Evolutionary conservation across 129 eudicot species (phyloP).

Genomic region (Flaveria trinervia): DNA sequence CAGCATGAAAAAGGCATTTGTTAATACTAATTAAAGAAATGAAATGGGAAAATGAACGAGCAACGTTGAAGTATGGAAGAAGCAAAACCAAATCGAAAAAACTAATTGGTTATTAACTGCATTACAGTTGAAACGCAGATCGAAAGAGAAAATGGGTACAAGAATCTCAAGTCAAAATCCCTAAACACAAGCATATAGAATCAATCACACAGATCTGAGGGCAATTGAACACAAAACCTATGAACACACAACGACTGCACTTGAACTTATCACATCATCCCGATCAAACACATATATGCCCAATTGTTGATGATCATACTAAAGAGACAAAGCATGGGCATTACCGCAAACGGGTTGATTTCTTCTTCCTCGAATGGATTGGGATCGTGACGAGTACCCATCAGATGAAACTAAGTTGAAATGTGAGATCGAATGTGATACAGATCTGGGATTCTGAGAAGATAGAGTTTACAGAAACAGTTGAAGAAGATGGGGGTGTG

Average conservation of each 20-base stretch:
- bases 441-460: slow-evolving; percentile 32
- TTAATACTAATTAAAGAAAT: neutral
- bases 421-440: neutral
- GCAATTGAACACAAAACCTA: neutral
- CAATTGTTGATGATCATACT: neutral
- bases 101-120: neutral
- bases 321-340: neutral
- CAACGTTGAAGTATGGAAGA: neutral
- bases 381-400: slow-evolving; percentile 68
- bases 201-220: slow-evolving; percentile 24
- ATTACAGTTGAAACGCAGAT: neutral
- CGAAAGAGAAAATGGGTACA: neutral
- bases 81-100: neutral
- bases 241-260: neutral
- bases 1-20: neutral
- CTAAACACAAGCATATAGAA: neutral
- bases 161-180: slow-evolving; percentile 1
- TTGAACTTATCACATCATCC: slow-evolving; percentile 10
- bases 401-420: slow-evolving; percentile 22
- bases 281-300: neutral
- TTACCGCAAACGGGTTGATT: slow-evolving; percentile 86
- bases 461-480: neutral
- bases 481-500: slow-evolving; percentile 10
- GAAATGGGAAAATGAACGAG: neutral
- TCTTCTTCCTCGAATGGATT: slow-evolving; percentile 90